Evolutionary conservation across 2,329 filamentous ascomycete species (phyloP).

Genomic region (Phoma sp.): DNA sequence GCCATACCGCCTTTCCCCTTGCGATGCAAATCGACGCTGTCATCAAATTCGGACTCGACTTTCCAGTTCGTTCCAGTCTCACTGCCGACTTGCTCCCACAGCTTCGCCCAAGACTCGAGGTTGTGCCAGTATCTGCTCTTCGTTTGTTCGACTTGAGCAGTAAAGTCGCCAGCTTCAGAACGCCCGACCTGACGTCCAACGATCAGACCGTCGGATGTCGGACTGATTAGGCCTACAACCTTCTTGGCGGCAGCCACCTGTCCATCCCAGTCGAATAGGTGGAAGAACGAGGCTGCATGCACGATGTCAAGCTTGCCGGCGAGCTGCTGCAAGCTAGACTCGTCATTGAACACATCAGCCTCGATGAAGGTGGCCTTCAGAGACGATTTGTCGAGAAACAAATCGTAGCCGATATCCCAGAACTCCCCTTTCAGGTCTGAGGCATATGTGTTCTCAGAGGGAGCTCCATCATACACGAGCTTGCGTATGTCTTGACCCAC

Average conservation of each 20-base stretch:
- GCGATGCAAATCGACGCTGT: conserved; percentile 28
- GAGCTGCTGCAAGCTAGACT: conserved; percentile 43
- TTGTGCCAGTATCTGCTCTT: conserved; percentile 47
- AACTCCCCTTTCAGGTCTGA: conserved; percentile 53
- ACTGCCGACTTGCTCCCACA: conserved; percentile 50
- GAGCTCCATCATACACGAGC: conserved; percentile 52
- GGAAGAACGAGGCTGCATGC: conserved; percentile 52
- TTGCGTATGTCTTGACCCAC: conserved; percentile 56
- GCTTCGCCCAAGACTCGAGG: conserved; percentile 40
- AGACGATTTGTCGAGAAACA: conserved; percentile 46
- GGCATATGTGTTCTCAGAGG: conserved; percentile 49
- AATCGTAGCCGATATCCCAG: conserved; percentile 60
- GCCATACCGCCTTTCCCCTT: conserved; percentile 19
- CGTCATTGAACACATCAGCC: conserved; percentile 54
- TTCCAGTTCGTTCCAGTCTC: conserved; percentile 48
- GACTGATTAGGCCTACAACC: conserved; percentile 42
- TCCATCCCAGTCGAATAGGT: conserved; percentile 51
- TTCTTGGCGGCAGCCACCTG: conserved; percentile 48
- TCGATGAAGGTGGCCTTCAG: conserved; percentile 59
- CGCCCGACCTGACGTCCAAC: conserved; percentile 50
- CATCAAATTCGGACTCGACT: conserved; percentile 36
- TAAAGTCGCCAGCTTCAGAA: conserved; percentile 34
- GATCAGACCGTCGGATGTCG: conserved; percentile 44
- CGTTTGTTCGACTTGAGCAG: conserved; percentile 19
- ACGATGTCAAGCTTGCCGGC: conserved; percentile 52